Conservation (phyloP, 441 rosid genomes). For the Syzygium malaccense region DNA sequence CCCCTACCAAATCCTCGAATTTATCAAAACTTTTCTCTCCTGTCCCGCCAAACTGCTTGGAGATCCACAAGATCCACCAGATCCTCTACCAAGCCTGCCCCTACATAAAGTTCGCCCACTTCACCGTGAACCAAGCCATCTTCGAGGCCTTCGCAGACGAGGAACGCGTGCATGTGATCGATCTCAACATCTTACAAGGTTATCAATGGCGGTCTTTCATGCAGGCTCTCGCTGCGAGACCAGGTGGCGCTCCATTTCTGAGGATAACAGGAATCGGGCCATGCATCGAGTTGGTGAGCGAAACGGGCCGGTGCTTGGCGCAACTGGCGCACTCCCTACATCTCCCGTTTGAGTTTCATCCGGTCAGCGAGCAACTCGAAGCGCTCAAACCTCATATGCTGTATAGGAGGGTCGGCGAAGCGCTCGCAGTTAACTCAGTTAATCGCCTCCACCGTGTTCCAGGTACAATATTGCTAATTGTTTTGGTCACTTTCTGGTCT, state of each 20-base stretch:
- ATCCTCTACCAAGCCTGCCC: conserved; percentile 66
- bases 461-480: not conserved
- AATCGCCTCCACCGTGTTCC: conserved; percentile 49
- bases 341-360: conserved; percentile 54
- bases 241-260: conserved; percentile 49
- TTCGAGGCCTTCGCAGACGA: conserved; percentile 59
- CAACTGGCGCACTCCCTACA: conserved; percentile 51
- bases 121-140: conserved; percentile 60
- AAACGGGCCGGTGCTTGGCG: conserved; percentile 42
- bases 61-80: conserved; percentile 46
- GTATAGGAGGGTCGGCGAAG: conserved; percentile 54
- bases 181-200: conserved; percentile 57
- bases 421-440: conserved; percentile 48
- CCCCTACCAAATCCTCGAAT: conserved; percentile 14
- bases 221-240: conserved; percentile 62
- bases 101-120: conserved; percentile 54
- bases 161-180: conserved; percentile 58
- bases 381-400: conserved; percentile 48
- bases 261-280: conserved; percentile 52
- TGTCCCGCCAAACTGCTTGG: conserved; percentile 40
- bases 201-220: conserved; percentile 74
- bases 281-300: conserved; percentile 24
- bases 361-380: conserved; percentile 45
- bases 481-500: not conserved
- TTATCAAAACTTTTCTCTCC: conserved; percentile 22